Conservation (phyloP, 1,139 yeast species). For the Candida sojae region DNA sequence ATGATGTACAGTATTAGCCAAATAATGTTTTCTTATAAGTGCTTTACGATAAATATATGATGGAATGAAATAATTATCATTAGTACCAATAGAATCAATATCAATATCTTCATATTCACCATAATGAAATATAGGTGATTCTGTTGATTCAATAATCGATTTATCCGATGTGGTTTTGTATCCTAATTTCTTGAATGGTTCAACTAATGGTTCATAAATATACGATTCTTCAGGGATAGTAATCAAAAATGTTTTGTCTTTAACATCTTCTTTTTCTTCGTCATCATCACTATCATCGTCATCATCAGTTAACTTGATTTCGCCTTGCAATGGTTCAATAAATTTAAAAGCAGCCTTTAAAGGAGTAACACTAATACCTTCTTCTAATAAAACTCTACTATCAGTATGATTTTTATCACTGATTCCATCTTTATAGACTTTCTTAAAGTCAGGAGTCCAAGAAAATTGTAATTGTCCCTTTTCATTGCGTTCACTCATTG, state of each 20-base stretch:
- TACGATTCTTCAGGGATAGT: conserved; percentile 47
- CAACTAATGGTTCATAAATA: conserved; percentile 55
- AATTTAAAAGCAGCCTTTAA: conserved; percentile 71
- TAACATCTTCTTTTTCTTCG: not conserved
- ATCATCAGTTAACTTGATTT: conserved; percentile 40
- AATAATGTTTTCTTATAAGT: conserved; percentile 83
- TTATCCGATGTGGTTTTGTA: conserved; percentile 27
- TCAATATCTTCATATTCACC: conserved; percentile 91
- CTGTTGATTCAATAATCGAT: conserved; percentile 19
- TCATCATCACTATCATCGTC: conserved; percentile 5
- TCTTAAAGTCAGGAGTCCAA: conserved; percentile 84
- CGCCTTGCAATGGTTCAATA: conserved; percentile 57
- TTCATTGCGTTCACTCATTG: conserved; percentile 19
- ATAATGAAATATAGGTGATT: conserved; percentile 58
- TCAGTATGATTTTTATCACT: conserved; percentile 56
- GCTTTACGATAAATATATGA: conserved; percentile 87
- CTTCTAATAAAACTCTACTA: conserved; percentile 52
- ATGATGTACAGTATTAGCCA: conserved; percentile 76
- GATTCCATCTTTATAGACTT: conserved; percentile 63
- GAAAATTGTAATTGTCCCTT: conserved; percentile 45
- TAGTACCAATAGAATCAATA: conserved; percentile 55
- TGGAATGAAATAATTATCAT: conserved; percentile 60
- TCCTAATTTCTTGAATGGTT: conserved; percentile 41
- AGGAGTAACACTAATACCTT: conserved; percentile 77
- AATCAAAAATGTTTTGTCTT: conserved; percentile 23